Evolutionary conservation across 1,284 basidiomycete species (phyloP), one percentile per base, ranked within the genome.

Genomic region (Apiotrichum porosum): DNA sequence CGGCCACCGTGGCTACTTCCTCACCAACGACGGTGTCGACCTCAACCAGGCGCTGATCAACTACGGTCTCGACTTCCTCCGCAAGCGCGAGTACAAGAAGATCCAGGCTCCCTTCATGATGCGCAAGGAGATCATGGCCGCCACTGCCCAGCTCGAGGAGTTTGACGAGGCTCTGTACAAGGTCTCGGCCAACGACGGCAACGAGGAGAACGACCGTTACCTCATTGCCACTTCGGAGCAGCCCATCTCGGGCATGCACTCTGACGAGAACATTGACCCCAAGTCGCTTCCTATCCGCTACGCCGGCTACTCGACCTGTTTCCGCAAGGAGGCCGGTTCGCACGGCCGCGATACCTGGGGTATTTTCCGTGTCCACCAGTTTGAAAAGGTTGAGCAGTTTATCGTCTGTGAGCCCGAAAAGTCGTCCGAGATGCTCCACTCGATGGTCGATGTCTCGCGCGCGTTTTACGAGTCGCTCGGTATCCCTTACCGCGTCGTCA

Each of bases 121-220:
- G 88, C 91, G 92, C 77, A 95, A 93, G 75, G 88, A 94, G 38
- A 80, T 88, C 63, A 98, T 98, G 95, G 83, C 82, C 52, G 94
- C 94, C 77, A 98, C 94, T 0, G 94, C 94, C 2, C 94, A 98
- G 71, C 82, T 98, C 15, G 89, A 93, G 65, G 89, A 97, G 72
- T 98, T 97, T 63, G 94, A 98, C 71, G 95, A 98, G 76, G 93
- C 95, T 61, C 77, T 98, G 21, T 98, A 98, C 83, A 95, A 97
- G 79, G 86, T 94, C 52, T 84, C 86, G 55, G 62, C 49, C 33
- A 44, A 48, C 30, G 55, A 52, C 46, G 55, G 49, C 17, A 88
- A 80, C 17, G 84, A 84, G 37, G 91, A 94, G 51, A 92, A 97
- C 63, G 95, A 98, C 74, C 97, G 97, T 74, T 98, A 98, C 76